Percentiles rank a stretch among this genome's conserved stretches.
phyloP scores from a whole-genome alignment of 1,284 basidiomycete species.

The Cystobasidium sp. region DNA sequence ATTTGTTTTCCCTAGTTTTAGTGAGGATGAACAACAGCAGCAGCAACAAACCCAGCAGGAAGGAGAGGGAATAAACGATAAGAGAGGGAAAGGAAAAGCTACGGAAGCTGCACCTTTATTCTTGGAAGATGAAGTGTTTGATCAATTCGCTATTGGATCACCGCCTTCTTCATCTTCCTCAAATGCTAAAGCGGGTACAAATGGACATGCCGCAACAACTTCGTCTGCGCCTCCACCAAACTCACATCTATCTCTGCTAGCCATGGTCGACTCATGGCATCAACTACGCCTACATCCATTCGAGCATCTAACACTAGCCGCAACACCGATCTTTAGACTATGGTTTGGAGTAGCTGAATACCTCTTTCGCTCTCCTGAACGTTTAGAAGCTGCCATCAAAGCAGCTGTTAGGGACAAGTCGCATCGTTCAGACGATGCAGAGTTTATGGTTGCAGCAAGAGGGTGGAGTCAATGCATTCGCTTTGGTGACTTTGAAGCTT shows the following conservation, averaged over 20 bases:
- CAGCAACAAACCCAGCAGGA: too few relatives aligned
- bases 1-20: slow-evolving; percentile 70
- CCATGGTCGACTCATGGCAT: slow-evolving; percentile 99
- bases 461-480: slow-evolving; percentile 95
- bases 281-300: slow-evolving; percentile 85
- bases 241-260: slow-evolving; percentile 92
- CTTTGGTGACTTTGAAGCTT: slow-evolving; percentile 90
- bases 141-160: slow-evolving; percentile 81
- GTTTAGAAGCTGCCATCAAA: slow-evolving; percentile 72
- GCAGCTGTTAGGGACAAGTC: slow-evolving; percentile 79
- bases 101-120: slow-evolving; percentile 70
- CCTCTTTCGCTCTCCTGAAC: slow-evolving; percentile 73
- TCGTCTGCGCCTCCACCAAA: slow-evolving; percentile 63
- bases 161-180: slow-evolving; percentile 38
- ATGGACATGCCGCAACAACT: not conserved
- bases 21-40: slow-evolving; percentile 41
- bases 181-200: not conserved
- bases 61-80: too few relatives aligned
- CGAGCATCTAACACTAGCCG: slow-evolving; percentile 87
- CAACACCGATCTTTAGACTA: slow-evolving; percentile 92
- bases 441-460: slow-evolving; percentile 92
- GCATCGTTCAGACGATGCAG: slow-evolving; percentile 85
- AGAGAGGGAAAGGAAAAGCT: slow-evolving; percentile 30
- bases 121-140: slow-evolving; percentile 81
- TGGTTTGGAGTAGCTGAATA: slow-evolving; percentile 98